Evolutionary conservation across 345 rosid genomes (phyloP).

Genomic region (Citrus sp.): DNA sequence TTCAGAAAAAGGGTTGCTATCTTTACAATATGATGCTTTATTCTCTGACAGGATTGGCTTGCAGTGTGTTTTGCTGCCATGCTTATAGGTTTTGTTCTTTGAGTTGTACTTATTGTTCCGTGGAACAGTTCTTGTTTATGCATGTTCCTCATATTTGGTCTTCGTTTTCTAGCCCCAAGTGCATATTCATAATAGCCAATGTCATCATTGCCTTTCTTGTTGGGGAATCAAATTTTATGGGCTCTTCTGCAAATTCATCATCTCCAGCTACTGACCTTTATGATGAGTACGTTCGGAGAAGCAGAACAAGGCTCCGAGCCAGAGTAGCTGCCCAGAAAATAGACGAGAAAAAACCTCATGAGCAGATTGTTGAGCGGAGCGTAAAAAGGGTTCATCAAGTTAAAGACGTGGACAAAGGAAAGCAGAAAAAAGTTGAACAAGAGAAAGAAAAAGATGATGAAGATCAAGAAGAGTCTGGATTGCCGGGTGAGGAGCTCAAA

Average conservation of each 20-base stretch:
- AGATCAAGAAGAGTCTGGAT: slow-evolving; percentile 23
- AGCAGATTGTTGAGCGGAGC: not conserved
- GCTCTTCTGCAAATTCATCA: slow-evolving; percentile 3
- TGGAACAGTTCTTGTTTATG: slow-evolving; percentile 18
- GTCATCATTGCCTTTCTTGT: slow-evolving; percentile 49
- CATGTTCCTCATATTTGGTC: slow-evolving; percentile 26
- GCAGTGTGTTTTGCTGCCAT: slow-evolving; percentile 19
- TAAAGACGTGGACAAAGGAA: not conserved
- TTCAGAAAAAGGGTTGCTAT: slow-evolving; percentile 16
- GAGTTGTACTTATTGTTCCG: not conserved
- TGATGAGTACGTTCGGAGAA: slow-evolving; percentile 43
- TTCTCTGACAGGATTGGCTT: slow-evolving; percentile 27
- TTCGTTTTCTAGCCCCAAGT: slow-evolving; percentile 33
- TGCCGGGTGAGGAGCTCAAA: slow-evolving; percentile 46
- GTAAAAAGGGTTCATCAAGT: not conserved
- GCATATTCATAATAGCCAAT: slow-evolving; percentile 49
- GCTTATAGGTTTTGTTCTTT: slow-evolving; percentile 26
- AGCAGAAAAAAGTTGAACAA: not conserved
- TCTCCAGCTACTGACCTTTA: slow-evolving; percentile 22
- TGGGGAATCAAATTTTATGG: slow-evolving; percentile 38
- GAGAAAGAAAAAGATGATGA: slow-evolving; percentile 6
- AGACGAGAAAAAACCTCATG: not conserved
- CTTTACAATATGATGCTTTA: slow-evolving; percentile 19
- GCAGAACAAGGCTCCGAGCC: slow-evolving; percentile 4
- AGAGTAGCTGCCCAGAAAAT: slow-evolving; percentile 5